Evolutionary conservation across 345 rosid species (phyloP), one percentile per base, ranked within the genome.

Genomic region (Laguncularia racemosa): DNA sequence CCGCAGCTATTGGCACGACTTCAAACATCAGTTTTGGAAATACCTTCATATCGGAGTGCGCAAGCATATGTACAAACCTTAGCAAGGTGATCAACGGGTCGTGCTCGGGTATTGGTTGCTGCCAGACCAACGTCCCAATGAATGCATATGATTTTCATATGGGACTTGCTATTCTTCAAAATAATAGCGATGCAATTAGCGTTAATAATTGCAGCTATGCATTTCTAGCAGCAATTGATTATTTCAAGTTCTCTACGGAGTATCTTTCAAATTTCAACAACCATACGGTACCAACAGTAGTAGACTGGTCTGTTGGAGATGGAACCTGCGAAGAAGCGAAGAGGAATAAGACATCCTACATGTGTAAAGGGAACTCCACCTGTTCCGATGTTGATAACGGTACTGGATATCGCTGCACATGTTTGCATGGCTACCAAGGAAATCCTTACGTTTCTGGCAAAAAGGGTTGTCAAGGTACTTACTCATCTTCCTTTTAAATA

Each of bases 91-190:
- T 44, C 0, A 63, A 77, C 11, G 65, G 62, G 2, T 17, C 53
- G 1, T 82, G 81, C 70, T 44, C 48, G 38, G 81, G 81, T 4
- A 43, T 70, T 4, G 76, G 77, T 13, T 82, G 84, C 40, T 82
- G 84, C 19, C 78, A 83, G 19, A 68, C 73, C 7, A 0, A 16
- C 26, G 44, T 53, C 1, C 65, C 57, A 12, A n/a, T 44, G 18
- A 11, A 52, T 6, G 15, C 18, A 9, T 14, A 11, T 14, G 8
- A 0, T 1, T 62, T 15, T 16, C 16, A 16, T 23, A 21, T 60
- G 13, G 12, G 58, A 3, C 0, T n/a, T 21, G 70, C 62, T 61
- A 19, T n/a, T n/a, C n/a, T n/a, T n/a, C 49, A 3, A 13, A 48
- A 57, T 51, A 63, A 71, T 18, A 0, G 0, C 1, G 4, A 43